Conservation (phyloP, 257 asterid genomes). For the Ophiorrhiza pumila region DNA sequence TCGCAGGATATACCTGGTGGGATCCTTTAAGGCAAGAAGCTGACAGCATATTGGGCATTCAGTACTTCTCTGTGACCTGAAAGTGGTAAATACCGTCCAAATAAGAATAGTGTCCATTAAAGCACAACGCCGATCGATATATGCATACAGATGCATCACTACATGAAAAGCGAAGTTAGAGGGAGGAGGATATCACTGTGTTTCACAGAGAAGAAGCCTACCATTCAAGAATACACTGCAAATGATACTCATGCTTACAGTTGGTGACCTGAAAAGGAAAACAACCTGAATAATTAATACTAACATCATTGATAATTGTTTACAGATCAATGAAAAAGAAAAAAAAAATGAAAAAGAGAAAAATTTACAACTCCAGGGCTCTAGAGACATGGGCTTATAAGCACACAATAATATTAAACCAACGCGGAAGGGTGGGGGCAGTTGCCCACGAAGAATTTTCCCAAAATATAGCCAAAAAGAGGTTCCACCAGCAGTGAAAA, state of each 20-base stretch:
- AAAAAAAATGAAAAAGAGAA: no score
- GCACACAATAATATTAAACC: background rate
- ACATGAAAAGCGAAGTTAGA: background rate
- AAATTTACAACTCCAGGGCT: background rate
- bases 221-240: conserved; percentile 81
- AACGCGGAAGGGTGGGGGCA: background rate
- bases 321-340: background rate
- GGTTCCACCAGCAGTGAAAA: background rate
- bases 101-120: background rate
- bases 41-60: conserved; percentile 75
- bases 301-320: background rate
- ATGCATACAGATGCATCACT: background rate
- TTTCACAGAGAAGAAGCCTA: conserved; percentile 17
- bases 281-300: background rate
- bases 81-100: conserved; percentile 3
- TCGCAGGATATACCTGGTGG: conserved; percentile 45
- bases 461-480: background rate
- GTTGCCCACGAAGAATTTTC: background rate
- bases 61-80: conserved; percentile 67
- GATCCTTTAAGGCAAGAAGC: conserved; percentile 49
- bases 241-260: conserved; percentile 69
- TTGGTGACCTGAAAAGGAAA: conserved; percentile 48
- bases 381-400: background rate
- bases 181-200: background rate
- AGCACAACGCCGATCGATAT: background rate